These are phyloP conservation scores for Sarocladiaceae sp. DNA, from an alignment of 2,329 filamentous ascomycete genomes.

Conservation along the genomic window DNA sequence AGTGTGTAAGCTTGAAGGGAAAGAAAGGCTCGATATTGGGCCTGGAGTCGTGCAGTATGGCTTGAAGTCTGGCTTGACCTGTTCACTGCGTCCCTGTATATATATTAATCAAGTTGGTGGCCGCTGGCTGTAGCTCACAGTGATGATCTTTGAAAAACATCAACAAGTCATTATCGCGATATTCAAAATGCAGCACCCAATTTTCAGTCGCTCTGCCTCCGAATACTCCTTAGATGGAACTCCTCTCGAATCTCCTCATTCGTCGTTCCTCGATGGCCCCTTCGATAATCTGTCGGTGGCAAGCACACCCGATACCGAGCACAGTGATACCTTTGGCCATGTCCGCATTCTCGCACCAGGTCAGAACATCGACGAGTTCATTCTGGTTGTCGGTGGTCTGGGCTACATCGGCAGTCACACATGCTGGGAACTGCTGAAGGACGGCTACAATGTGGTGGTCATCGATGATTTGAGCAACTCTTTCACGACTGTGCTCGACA, in stretches of 20 bases:
- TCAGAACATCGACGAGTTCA: neutral
- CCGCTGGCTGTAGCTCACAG: neutral
- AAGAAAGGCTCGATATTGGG: no score
- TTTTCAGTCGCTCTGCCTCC: neutral
- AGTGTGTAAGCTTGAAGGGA: no score
- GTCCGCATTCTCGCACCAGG: neutral
- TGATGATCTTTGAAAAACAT: neutral
- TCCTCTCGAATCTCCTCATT: neutral
- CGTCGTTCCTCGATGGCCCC: neutral
- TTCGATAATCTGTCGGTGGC: neutral
- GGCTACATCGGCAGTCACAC: slow-evolving; percentile 5
- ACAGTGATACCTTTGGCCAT: neutral
- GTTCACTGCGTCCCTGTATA: neutral
- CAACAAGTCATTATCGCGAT: neutral
- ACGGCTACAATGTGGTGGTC: slow-evolving; percentile 2
- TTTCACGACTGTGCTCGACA: neutral
- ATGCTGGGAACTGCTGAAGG: slow-evolving; percentile 1
- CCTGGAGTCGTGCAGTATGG: no score
- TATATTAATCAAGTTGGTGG: neutral
- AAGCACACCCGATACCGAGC: neutral
- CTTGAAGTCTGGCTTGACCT: no score
- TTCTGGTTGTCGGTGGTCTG: neutral
- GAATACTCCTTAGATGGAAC: neutral
- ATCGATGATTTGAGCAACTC: slow-evolving; percentile 7
- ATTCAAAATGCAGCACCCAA: neutral